A percentile compares a stretch with the other conserved stretches of the same genome.
Evolutionary conservation across 257 asterid species (phyloP).

Genomic region (Mitragyna speciosa): DNA sequence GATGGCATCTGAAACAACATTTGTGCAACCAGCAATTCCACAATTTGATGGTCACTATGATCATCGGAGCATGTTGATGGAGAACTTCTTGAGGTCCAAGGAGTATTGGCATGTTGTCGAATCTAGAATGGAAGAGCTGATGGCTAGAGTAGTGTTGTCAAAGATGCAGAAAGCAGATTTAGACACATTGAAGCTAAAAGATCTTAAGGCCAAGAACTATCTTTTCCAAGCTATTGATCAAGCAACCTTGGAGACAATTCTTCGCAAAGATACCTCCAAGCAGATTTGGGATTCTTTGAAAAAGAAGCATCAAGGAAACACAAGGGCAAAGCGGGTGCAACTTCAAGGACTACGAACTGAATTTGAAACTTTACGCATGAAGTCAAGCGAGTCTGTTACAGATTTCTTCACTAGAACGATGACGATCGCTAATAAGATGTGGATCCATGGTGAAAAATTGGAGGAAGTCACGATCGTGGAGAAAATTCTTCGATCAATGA

Average conservation of each 20-base stretch:
- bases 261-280: not conserved
- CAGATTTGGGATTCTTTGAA: not conserved
- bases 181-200: no score
- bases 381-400: not conserved
- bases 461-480: not conserved
- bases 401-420: not conserved
- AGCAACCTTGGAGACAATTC: not conserved
- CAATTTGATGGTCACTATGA: not conserved
- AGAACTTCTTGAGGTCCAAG: not conserved
- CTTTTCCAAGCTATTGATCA: not conserved
- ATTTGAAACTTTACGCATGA: slow-evolving; percentile 2
- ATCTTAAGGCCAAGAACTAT: not conserved
- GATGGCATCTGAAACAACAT: no score
- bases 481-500: no score
- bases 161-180: no score
- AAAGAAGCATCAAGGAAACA: not conserved
- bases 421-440: not conserved
- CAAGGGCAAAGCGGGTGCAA: not conserved
- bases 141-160: no score
- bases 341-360: not conserved
- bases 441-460: not conserved
- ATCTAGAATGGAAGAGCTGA: no score
- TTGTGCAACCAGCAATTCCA: not conserved
- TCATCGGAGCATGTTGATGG: not conserved
- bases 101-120: not conserved